A percentile compares a stretch with the other conserved stretches of the same genome.
Evolutionary conservation across 2,329 filamentous ascomycete species (phyloP).

Genomic region (Paecilomyces sp.): DNA sequence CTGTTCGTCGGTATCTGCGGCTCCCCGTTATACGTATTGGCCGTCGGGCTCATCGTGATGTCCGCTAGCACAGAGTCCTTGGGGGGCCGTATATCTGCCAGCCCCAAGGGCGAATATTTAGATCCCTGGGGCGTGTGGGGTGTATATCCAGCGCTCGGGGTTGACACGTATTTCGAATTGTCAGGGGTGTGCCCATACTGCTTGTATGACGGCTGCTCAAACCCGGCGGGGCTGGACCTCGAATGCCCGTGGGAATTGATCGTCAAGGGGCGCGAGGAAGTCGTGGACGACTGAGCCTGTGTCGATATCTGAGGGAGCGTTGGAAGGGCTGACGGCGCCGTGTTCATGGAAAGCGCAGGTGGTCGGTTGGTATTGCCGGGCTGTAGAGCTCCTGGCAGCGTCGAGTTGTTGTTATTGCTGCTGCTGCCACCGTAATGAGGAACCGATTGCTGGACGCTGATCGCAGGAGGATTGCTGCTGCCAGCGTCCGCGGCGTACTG

Average conservation of each 20-base stretch:
- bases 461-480: slow-evolving; percentile 44
- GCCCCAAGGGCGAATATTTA: slow-evolving; percentile 79
- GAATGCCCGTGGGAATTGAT: slow-evolving; percentile 69
- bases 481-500: slow-evolving; percentile 47
- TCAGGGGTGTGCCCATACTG: slow-evolving; percentile 60
- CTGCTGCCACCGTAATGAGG: slow-evolving; percentile 36
- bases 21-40: slow-evolving; percentile 60
- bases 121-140: slow-evolving; percentile 51
- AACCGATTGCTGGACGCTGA: slow-evolving; percentile 54
- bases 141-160: slow-evolving; percentile 35
- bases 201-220: slow-evolving; percentile 55
- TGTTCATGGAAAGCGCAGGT: slow-evolving; percentile 46
- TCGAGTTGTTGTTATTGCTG: slow-evolving; percentile 28
- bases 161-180: slow-evolving; percentile 56
- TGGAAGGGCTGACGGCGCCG: slow-evolving; percentile 51
- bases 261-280: slow-evolving; percentile 60
- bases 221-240: slow-evolving; percentile 68
- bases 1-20: slow-evolving; percentile 64
- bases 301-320: slow-evolving; percentile 46
- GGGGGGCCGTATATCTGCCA: slow-evolving; percentile 84
- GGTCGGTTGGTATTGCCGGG: slow-evolving; percentile 48
- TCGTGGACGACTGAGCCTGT: slow-evolving; percentile 41
- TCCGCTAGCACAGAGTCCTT: slow-evolving; percentile 77
- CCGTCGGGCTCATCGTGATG: slow-evolving; percentile 52
- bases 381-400: slow-evolving; percentile 56